A percentile compares a stretch with the other conserved stretches of the same genome.
phyloP scores from a whole-genome alignment of 805 yeast species.

The Kregervanrija fluxuum region DNA sequence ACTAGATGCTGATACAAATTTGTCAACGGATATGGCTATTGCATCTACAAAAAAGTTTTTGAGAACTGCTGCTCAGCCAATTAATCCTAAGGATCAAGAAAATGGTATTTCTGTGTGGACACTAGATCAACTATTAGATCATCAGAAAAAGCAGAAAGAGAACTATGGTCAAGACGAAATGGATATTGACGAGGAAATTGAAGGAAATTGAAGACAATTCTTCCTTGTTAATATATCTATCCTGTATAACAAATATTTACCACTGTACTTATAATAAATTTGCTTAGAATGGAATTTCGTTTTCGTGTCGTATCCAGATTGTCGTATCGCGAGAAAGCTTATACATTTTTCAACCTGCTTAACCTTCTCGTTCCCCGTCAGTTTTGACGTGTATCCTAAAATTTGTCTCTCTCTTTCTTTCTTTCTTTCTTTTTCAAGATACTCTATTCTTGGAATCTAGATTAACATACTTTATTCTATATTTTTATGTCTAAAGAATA shows the following conservation, averaged over 20 bases:
- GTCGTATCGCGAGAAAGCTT: no score
- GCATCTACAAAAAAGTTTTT: constrained; percentile 90
- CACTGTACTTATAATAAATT: no score
- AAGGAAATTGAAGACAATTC: not conserved
- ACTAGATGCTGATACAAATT: constrained; percentile 81
- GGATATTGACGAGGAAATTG: constrained; percentile 27
- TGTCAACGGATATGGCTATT: constrained; percentile 96
- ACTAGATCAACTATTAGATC: constrained; percentile 51
- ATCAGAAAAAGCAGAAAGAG: constrained; percentile 45
- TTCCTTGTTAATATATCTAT: not conserved
- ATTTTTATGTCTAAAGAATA: constrained; percentile 22
- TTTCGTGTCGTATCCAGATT: no score
- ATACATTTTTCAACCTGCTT: no score
- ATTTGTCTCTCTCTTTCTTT: not conserved
- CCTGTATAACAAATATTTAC: not conserved
- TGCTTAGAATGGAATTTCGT: no score
- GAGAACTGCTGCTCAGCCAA: constrained; percentile 90
- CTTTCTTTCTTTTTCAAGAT: no score
- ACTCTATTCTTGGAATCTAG: no score
- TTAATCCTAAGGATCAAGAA: constrained; percentile 81
- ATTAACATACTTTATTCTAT: no score
- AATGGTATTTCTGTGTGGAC: constrained; percentile 90
- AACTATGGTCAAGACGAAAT: constrained; percentile 15
- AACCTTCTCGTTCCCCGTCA: not conserved
- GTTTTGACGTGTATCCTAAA: not conserved